Percentiles rank a stretch among this genome's conserved stretches.
phyloP scores from a whole-genome alignment of 2,329 filamentous ascomycete genomes.

The Daldinia sp. region DNA sequence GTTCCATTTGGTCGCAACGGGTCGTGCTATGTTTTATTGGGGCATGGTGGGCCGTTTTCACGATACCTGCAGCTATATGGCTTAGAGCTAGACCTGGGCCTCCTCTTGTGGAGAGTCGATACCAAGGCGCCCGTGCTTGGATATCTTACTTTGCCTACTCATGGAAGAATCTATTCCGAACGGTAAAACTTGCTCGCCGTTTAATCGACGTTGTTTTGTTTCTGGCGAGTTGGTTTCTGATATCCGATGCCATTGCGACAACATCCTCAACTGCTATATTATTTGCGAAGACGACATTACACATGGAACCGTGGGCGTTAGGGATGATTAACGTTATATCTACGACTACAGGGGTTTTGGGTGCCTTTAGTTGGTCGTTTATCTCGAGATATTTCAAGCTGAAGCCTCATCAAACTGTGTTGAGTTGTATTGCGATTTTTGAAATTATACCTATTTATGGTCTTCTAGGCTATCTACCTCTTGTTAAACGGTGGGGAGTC shows the following conservation, averaged over 20 bases:
- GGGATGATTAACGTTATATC: conserved; percentile 94
- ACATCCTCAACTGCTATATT: conserved; percentile 93
- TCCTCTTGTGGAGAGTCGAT: conserved; percentile 65
- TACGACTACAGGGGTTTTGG: conserved; percentile 82
- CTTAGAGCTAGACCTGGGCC: conserved; percentile 88
- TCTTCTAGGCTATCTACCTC: conserved; percentile 84
- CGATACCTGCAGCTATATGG: conserved; percentile 87
- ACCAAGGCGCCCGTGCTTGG: conserved; percentile 59
- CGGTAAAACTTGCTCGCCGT: conserved; percentile 75
- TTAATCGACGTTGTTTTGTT: conserved; percentile 80
- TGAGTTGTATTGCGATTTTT: conserved; percentile 90
- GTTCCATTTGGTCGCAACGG: conserved; percentile 84
- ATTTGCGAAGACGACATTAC: conserved; percentile 91
- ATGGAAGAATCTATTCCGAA: conserved; percentile 87
- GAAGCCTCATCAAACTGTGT: conserved; percentile 84
- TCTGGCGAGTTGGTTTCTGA: conserved; percentile 89
- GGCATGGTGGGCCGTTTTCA: conserved; percentile 92
- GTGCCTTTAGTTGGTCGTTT: conserved; percentile 88
- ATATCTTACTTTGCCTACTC: conserved; percentile 79
- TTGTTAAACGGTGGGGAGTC: conserved; percentile 76
- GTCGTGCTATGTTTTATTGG: conserved; percentile 89
- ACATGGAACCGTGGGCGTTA: conserved; percentile 87
- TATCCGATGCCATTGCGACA: conserved; percentile 93
- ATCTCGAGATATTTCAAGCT: conserved; percentile 75
- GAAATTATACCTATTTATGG: conserved; percentile 94